Evolutionary conservation across 768 basidiomycete genomes (phyloP), one percentile per base, ranked within the genome.

Genomic region (Hygrophorus pudorinus): DNA sequence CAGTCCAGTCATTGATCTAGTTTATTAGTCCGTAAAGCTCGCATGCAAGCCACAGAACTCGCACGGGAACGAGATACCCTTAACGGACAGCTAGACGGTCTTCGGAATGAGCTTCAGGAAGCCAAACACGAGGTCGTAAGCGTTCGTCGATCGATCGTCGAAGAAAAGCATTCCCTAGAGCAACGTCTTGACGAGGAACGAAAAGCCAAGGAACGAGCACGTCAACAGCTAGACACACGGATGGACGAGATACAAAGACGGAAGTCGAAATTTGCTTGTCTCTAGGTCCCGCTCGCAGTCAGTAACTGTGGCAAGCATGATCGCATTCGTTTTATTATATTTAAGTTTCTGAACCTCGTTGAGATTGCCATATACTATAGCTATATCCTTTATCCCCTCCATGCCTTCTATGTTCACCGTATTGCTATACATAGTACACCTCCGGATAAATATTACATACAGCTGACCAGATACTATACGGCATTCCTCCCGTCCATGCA

Each of bases 251-350:
- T 90, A 33, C 72, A 73, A 59, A 76, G 75, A 66, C 82, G 86
- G 48, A 92, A 90, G 69, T 90, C 87, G 50, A 94, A 93, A 67
- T 94, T 90, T 63, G 85, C 82, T 42, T 91, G 88, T 64, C 73
- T 91, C 62, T 91, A 71, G 74, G 40, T 58, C 46, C n/a, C n/a
- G n/a, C n/a, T n/a, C n/a, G n/a, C n/a, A n/a, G n/a, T n/a, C n/a
- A n/a, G n/a, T n/a, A n/a, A n/a, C n/a, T n/a, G n/a, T n/a, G n/a
- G n/a, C n/a, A n/a, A n/a, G n/a, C 32, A 30, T 11, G 16, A 14
- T 34, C 14, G 41, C 16, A 16, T 44, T 36, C n/a, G 17, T 37
- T 37, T 36, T 45, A 29, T 37, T 31, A 27, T 9, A n/a, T 12
- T n/a, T n/a, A 6, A 32, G 8, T 42, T 32, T 17, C 27, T 11